A percentile compares a stretch with the other conserved stretches of the same genome.
phyloP scores from a whole-genome alignment of 331 rosid species.

The Pyracantha coccinea region DNA sequence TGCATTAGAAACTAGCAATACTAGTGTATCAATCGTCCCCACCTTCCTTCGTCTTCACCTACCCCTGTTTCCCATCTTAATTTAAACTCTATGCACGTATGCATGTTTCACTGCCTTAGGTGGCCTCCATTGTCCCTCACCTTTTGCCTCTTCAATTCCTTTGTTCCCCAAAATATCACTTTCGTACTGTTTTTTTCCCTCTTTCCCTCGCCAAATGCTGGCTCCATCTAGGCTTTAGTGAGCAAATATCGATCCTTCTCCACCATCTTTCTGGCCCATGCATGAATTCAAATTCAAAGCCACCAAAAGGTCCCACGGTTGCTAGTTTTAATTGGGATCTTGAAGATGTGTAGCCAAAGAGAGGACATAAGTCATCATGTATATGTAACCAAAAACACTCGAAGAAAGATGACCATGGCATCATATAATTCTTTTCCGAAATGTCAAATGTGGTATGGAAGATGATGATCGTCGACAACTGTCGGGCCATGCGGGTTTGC shows the following conservation, averaged over 20 bases:
- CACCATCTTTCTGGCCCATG: neutral
- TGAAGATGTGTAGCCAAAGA: slow-evolving; percentile 16
- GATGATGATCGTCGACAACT: slow-evolving; percentile 1
- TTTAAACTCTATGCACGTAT: neutral
- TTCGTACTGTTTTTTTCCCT: neutral
- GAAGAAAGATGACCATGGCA: neutral
- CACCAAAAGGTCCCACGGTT: slow-evolving; percentile 24
- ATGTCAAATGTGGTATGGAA: neutral
- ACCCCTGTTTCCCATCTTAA: slow-evolving; percentile 17
- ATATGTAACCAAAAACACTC: neutral
- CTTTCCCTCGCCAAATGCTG: neutral
- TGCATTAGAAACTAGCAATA: slow-evolving; percentile 2
- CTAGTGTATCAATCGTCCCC: neutral
- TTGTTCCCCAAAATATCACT: neutral
- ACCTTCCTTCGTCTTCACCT: slow-evolving; percentile 6
- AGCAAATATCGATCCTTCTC: neutral
- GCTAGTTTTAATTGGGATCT: slow-evolving; percentile 14
- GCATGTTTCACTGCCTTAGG: neutral
- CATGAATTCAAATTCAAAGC: slow-evolving; percentile 27
- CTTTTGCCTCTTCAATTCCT: neutral
- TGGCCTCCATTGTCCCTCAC: slow-evolving; percentile 7
- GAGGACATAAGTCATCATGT: slow-evolving; percentile 11
- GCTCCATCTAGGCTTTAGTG: neutral
- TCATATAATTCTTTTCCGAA: too few species aligned
- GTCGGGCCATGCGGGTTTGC: slow-evolving; percentile 12